phyloP scores from a whole-genome alignment of 805 yeast genomes.

The Pichia exigua region DNA sequence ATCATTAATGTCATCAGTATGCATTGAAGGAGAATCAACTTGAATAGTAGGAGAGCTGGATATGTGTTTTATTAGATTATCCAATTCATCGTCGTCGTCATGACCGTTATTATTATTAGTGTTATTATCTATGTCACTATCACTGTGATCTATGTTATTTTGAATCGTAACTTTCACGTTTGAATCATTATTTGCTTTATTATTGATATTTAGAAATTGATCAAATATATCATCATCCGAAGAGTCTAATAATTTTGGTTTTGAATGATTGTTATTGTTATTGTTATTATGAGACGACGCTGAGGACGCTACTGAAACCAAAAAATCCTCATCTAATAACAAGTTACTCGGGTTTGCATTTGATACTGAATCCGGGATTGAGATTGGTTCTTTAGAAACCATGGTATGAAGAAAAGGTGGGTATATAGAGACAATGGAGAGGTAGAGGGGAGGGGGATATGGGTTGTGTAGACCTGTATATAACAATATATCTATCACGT shows the following conservation, averaged over 20 bases:
- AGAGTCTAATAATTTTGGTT: background rate
- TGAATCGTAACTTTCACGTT: background rate
- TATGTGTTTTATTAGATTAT: background rate
- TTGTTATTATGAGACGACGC: no score
- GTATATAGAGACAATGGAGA: no score
- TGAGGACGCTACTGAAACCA: background rate
- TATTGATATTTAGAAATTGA: constrained; percentile 6
- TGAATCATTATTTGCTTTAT: background rate
- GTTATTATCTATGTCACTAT: no score
- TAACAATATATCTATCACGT: no score
- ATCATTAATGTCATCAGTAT: constrained; percentile 3
- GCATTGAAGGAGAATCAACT: constrained; percentile 17
- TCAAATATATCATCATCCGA: constrained; percentile 10
- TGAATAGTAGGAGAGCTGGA: constrained; percentile 14
- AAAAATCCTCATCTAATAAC: background rate
- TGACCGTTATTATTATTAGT: no score
- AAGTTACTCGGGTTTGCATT: background rate
- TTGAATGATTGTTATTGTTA: background rate
- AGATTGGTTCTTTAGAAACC: background rate
- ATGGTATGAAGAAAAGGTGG: background rate
- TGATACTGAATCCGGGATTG: background rate
- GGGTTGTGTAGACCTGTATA: no score
- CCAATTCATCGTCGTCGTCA: background rate
- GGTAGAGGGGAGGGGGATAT: no score
- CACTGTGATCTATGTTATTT: background rate